Percentiles rank a stretch among this genome's conserved stretches.
Evolutionary conservation across 2,329 filamentous ascomycete species (phyloP).

Genomic region (Ascochyta clinopodiicola): DNA sequence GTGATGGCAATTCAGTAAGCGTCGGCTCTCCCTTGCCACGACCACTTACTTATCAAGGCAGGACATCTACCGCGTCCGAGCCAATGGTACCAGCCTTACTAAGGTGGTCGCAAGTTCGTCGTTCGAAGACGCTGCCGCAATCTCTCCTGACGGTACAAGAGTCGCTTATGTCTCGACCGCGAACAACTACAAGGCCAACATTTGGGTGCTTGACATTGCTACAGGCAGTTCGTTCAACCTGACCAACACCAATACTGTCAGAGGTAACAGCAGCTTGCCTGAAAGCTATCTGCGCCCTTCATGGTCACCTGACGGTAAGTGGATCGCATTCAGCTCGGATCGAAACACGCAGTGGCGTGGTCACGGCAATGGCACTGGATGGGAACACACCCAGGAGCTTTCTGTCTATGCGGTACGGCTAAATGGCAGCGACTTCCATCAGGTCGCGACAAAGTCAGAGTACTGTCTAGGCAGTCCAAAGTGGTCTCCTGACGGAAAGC

Average conservation of each 20-base stretch:
- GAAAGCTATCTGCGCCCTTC: slow-evolving; percentile 50
- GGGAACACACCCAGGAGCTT: slow-evolving; percentile 53
- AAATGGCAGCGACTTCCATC: slow-evolving; percentile 48
- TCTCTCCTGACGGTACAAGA: slow-evolving; percentile 50
- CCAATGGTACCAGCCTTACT: slow-evolving; percentile 28
- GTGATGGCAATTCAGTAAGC: not conserved
- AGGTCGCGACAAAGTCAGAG: slow-evolving; percentile 40
- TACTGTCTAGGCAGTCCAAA: slow-evolving; percentile 51
- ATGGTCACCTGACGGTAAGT: slow-evolving; percentile 53
- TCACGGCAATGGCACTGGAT: slow-evolving; percentile 50
- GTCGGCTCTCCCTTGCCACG: not conserved
- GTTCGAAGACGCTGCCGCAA: slow-evolving; percentile 47
- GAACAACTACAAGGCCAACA: slow-evolving; percentile 47
- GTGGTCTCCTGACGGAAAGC: slow-evolving; percentile 32
- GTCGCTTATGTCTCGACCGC: slow-evolving; percentile 52
- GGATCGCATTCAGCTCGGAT: slow-evolving; percentile 53
- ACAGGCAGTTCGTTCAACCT: slow-evolving; percentile 46
- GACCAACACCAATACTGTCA: slow-evolving; percentile 42
- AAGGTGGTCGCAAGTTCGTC: slow-evolving; percentile 43
- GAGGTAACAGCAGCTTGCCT: slow-evolving; percentile 31
- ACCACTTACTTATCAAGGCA: not conserved
- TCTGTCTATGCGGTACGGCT: slow-evolving; percentile 51
- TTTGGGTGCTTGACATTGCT: slow-evolving; percentile 50
- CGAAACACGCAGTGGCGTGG: slow-evolving; percentile 53
- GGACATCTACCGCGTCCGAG: not conserved